A percentile compares a stretch with the other conserved stretches of the same genome.
phyloP scores from a whole-genome alignment of 2,329 filamentous ascomycete species.

The Lachnellula hyalina region DNA sequence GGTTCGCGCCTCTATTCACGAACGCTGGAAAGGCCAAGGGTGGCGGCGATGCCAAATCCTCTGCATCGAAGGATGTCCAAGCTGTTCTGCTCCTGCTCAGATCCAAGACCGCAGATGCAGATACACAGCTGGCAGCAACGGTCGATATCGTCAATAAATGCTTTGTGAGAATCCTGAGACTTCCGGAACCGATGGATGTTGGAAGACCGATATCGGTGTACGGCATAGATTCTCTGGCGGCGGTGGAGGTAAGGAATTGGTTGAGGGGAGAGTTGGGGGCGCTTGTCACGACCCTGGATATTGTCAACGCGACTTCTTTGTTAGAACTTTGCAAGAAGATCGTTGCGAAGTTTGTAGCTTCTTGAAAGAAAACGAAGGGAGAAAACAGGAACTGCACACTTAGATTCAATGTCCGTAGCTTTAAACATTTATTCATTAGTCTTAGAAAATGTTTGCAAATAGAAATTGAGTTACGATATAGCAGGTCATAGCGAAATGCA shows the following conservation, averaged over 20 bases:
- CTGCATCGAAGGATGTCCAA: constrained; percentile 20
- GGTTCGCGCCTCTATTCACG: constrained; percentile 20
- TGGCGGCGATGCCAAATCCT: background rate
- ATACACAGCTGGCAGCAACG: constrained; percentile 12
- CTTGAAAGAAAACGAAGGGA: background rate
- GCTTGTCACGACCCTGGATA: constrained; percentile 27
- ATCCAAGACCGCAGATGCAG: constrained; percentile 16
- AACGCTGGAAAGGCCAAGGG: background rate
- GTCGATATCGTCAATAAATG: constrained; percentile 23
- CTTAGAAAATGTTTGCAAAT: too few relatives aligned
- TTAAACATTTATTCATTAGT: too few relatives aligned
- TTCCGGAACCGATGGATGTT: constrained; percentile 24
- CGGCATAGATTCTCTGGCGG: constrained; percentile 45
- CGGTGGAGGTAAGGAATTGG: constrained; percentile 47
- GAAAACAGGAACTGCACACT: too few relatives aligned
- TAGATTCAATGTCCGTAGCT: too few relatives aligned
- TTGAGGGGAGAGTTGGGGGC: constrained; percentile 36
- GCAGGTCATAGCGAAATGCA: too few relatives aligned
- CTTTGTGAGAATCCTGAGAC: constrained; percentile 24
- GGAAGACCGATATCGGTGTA: constrained; percentile 19
- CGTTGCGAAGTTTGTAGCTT: constrained; percentile 6
- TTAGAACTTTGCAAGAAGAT: constrained; percentile 28
- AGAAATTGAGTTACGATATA: too few relatives aligned
- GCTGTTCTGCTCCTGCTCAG: constrained; percentile 7
- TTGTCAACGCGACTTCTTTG: constrained; percentile 26